A percentile compares a stretch with the other conserved stretches of the same genome.
Conservation (phyloP, 306 rosid genomes). For the Casuarina glauca region DNA sequence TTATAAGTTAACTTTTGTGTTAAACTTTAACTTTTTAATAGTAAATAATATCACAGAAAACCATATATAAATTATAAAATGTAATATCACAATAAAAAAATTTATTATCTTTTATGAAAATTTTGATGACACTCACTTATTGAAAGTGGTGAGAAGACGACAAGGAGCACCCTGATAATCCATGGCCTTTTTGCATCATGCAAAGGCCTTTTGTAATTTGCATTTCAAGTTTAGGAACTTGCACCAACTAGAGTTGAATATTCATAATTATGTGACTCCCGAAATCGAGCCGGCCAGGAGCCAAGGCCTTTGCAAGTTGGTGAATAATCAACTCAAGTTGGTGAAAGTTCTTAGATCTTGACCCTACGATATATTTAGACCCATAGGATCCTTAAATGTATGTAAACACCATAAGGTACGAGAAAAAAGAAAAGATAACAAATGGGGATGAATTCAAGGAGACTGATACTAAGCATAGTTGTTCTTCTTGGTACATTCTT, state of each 20-base stretch:
- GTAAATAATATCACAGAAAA: too few relatives aligned
- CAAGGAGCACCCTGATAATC: not conserved
- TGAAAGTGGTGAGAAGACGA: not conserved
- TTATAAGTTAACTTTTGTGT: too few relatives aligned
- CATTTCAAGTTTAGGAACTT: too few relatives aligned
- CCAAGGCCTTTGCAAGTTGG: not conserved
- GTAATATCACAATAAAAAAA: too few relatives aligned
- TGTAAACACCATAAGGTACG: not conserved
- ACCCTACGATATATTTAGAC: not conserved
- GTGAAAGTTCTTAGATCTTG: constrained; percentile 6
- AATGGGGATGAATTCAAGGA: constrained; percentile 28
- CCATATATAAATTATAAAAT: too few relatives aligned
- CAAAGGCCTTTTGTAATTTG: too few relatives aligned
- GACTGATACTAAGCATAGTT: constrained; percentile 27
- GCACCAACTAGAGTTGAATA: too few relatives aligned
- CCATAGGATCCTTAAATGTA: not conserved
- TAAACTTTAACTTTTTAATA: too few relatives aligned
- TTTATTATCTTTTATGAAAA: too few relatives aligned
- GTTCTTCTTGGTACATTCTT: constrained; percentile 10
- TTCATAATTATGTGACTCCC: too few relatives aligned
- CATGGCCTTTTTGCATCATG: not conserved
- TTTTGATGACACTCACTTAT: too few relatives aligned
- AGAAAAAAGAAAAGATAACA: not conserved
- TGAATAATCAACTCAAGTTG: not conserved
- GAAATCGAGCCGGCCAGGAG: too few relatives aligned